Evolutionary conservation across 108 stramenopile species (phyloP).

Genomic region (Nitzschia inconspicua): DNA sequence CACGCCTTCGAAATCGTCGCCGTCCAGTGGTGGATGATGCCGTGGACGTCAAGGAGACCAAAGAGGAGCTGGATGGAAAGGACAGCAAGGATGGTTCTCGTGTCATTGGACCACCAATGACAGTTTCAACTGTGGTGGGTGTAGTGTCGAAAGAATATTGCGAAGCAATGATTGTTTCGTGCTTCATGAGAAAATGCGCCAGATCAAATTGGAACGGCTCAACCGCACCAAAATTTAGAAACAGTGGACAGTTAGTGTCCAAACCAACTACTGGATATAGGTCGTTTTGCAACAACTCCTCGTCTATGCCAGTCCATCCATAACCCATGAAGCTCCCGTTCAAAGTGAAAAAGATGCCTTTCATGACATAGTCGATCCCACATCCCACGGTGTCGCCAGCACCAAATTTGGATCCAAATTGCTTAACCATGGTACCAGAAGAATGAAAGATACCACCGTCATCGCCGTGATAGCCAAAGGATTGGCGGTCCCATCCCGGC

Average conservation of each 20-base stretch:
- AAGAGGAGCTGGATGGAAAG: too few species aligned
- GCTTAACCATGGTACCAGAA: constrained; percentile 58
- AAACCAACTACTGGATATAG: constrained; percentile 81
- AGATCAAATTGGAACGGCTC: constrained; percentile 68
- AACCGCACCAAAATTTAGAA: constrained; percentile 55
- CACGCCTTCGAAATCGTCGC: too few species aligned
- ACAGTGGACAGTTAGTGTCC: constrained; percentile 59
- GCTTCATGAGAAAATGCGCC: constrained; percentile 17
- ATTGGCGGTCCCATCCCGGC: constrained; percentile 81
- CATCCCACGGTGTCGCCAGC: constrained; percentile 86
- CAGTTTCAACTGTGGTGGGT: background rate
- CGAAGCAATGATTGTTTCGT: constrained; percentile 9
- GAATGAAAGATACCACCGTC: constrained; percentile 80
- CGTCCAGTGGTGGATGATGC: too few species aligned
- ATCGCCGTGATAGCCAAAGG: constrained; percentile 82
- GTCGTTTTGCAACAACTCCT: constrained; percentile 38
- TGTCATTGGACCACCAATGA: background rate
- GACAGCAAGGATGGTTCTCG: background rate
- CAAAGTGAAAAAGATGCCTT: constrained; percentile 74
- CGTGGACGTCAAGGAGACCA: too few species aligned
- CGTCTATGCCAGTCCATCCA: constrained; percentile 45
- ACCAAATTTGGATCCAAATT: constrained; percentile 70
- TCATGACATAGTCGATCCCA: constrained; percentile 61
- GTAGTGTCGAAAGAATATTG: constrained; percentile 11
- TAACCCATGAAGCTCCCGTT: constrained; percentile 86